Conservation (phyloP, 257 asterid species). For the Plantago ovata region DNA sequence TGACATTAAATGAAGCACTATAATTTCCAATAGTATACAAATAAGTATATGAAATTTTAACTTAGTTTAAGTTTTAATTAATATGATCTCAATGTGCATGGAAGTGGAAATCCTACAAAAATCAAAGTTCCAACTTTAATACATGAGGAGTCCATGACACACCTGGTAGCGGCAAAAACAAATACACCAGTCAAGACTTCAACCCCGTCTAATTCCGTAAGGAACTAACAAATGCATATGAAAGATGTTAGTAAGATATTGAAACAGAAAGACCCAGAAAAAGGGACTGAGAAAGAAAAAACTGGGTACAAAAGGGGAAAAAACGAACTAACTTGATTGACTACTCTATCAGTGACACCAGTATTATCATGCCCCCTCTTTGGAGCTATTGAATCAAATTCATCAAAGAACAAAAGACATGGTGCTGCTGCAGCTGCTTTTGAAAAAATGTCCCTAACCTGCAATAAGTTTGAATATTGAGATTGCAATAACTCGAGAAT, state of each 20-base stretch:
- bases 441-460: conserved; percentile 91
- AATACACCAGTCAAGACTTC: conserved; percentile 97
- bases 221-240: conserved; percentile 45
- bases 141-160: too few species aligned
- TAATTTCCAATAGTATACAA: too few species aligned
- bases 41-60: not conserved
- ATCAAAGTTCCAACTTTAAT: too few species aligned
- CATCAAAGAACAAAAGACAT: conserved; percentile 88
- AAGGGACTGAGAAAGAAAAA: conserved; percentile 10
- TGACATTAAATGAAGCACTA: not conserved
- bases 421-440: conserved; percentile 98
- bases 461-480: conserved; percentile 22
- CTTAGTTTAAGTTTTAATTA: too few species aligned
- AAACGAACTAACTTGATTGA: conserved; percentile 68
- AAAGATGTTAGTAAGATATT: conserved; percentile 22
- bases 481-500: not conserved
- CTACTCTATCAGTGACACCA: conserved; percentile 97
- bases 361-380: conserved; percentile 97
- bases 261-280: conserved; percentile 13
- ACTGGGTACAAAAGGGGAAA: conserved; percentile 6
- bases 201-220: conserved; percentile 96
- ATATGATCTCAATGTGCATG: too few species aligned
- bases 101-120: too few species aligned
- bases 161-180: conserved; percentile 98
- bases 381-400: conserved; percentile 96